Conservation (phyloP, 805 yeast genomes). For the Kluyveromyces wickerhamii region DNA sequence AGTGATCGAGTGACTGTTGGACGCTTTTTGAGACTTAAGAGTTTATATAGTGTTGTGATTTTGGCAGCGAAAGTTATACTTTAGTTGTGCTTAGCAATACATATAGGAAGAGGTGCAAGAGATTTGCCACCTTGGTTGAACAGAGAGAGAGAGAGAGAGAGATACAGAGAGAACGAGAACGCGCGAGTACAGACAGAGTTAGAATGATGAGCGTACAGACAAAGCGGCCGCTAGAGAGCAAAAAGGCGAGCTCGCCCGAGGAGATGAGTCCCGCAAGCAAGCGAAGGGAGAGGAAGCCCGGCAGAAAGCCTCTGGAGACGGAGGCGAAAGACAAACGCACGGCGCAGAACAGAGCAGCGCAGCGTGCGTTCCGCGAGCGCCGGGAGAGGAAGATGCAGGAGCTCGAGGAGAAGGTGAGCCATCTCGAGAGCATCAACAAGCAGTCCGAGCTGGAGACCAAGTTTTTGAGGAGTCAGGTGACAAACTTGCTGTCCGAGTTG, state of each 20-base stretch:
- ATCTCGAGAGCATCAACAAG: constrained; percentile 63
- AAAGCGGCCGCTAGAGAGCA: constrained; percentile 2
- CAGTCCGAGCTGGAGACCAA: constrained; percentile 66
- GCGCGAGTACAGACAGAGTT: too few species aligned
- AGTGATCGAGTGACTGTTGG: too few species aligned
- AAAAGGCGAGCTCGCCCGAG: constrained; percentile 1
- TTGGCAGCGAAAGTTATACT: too few species aligned
- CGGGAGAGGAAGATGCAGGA: constrained; percentile 83
- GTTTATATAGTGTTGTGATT: too few species aligned
- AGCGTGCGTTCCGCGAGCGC: constrained; percentile 91
- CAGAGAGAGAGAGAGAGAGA: too few species aligned
- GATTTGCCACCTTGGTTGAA: too few species aligned
- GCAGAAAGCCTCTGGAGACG: constrained; percentile 68
- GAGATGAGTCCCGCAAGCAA: constrained; percentile 6
- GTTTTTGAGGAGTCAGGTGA: constrained; percentile 68
- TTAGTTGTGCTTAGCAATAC: too few species aligned
- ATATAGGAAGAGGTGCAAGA: too few species aligned
- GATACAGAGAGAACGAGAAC: too few species aligned
- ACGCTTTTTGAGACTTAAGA: too few species aligned
- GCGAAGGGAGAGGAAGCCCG: constrained; percentile 47
- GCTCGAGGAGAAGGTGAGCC: constrained; percentile 66
- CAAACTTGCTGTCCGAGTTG: constrained; percentile 63
- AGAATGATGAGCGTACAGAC: neutral
- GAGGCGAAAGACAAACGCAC: constrained; percentile 87
- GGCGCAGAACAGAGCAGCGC: constrained; percentile 98